Base-by-base conservation (phyloP, 768 basidiomycete species). In the Zangia roseola region DNA sequence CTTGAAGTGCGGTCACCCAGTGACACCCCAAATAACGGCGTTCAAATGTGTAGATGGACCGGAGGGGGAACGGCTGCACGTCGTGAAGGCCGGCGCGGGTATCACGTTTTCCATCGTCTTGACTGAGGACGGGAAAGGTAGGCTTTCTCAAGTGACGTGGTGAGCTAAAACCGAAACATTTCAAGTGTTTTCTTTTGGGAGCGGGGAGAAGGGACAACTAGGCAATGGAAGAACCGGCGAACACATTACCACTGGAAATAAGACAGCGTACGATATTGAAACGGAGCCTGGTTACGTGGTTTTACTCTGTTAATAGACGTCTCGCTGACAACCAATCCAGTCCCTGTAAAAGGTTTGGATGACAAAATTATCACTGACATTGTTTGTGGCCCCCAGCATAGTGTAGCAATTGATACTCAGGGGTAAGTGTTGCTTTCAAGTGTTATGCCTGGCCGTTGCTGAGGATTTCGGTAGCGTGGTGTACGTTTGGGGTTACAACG, bases 141-240 rank as follows among this genome's bases (percentile, higher is more conserved):
- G 43, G 75, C 23, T 31, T 45, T 49, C 28, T 8, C 10, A 4
- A n/a, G 33, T 41, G 28, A 3, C 31, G 13, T 41, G 31, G 38
- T 14, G 16, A 36, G 34, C 40, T 52, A 24, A 37, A 40, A 45
- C 25, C n/a, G 24, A 44, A 21, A 52, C 34, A 23, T 20, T 42
- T 41, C 57, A 52, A 88, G 91, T 95, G 3, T 97, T 87, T 59
- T 79, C 91, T 1, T 87, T 93, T 54, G 95, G 95, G 28, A 94
- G 90, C 43, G 91, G 84, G 19, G 94, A 97, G 68, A 84, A 91
- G 50, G 95, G 95, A 1, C 94, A 97, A 56, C 74, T 97, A 0
- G 95, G 93, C 0, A 94, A 92, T 64, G 95, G 94, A 16, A 82
- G 82, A 54, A 94, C 92, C 0, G 92, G 94, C n/a, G 93, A 95